Evolutionary conservation across 768 basidiomycete genomes (phyloP).

Genomic region (Amanita muscaria): DNA sequence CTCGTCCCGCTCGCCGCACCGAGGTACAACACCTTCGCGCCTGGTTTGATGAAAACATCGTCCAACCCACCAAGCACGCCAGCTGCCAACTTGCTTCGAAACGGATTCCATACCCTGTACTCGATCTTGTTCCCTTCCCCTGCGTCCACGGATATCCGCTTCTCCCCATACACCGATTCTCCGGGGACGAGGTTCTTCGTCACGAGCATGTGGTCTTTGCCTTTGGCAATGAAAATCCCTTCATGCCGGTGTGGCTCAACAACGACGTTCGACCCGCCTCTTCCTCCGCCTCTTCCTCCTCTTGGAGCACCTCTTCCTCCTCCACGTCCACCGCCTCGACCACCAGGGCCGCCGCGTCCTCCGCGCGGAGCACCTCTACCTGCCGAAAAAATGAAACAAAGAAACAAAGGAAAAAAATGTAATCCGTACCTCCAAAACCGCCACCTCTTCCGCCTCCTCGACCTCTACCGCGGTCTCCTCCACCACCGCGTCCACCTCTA

Average conservation of each 20-base stretch:
- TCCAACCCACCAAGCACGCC: conserved; percentile 95
- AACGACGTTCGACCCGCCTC: conserved; percentile 81
- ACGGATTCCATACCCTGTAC: conserved; percentile 99
- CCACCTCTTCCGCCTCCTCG: conserved; percentile 28
- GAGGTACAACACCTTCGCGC: conserved; percentile 93
- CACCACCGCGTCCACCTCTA: conserved; percentile 32
- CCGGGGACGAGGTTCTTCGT: conserved; percentile 98
- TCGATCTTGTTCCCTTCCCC: conserved; percentile 83
- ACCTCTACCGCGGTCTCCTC: conserved; percentile 35
- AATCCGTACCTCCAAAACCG: conserved; percentile 21
- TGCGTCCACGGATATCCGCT: conserved; percentile 82
- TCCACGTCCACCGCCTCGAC: conserved; percentile 28
- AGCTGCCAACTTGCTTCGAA: conserved; percentile 93
- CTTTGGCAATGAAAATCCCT: conserved; percentile 94
- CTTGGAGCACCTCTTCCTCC: conserved; percentile 34
- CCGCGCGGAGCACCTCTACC: conserved; percentile 33
- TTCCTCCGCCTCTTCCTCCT: conserved; percentile 41
- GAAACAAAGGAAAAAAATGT: conserved; percentile 3
- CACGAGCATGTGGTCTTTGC: conserved; percentile 94
- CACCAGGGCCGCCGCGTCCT: conserved; percentile 28
- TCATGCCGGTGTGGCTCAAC: conserved; percentile 92
- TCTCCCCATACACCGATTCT: conserved; percentile 97
- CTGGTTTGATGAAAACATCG: conserved; percentile 85
- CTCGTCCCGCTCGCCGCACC: conserved; percentile 97
- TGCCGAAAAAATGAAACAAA: conserved; percentile 12